Base-by-base conservation (phyloP, 495 filamentous ascomycete genomes). In the Aspergillus sclerotiicarbonarius region DNA sequence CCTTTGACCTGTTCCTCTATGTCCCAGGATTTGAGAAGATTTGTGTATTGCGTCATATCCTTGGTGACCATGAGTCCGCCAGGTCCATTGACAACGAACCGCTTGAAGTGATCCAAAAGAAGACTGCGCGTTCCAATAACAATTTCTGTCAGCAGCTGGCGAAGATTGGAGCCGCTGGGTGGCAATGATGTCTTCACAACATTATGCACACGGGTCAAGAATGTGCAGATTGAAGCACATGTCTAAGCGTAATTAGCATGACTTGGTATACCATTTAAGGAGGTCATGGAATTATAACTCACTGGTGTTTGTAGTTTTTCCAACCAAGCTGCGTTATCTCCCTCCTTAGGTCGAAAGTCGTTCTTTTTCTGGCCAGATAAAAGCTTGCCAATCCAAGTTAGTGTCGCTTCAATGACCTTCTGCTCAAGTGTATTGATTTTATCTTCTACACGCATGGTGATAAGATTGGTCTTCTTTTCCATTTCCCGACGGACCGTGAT, bases 21-120 rank as follows among this genome's bases (percentile, higher is more conserved):
- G 19, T 87, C 84, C 88, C 91, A 96, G 45, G 85, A 87, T 55
- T 87, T 84, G 45, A 98, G 78, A 20, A 95, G 77, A 47, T 90
- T 85, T 6, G 89, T 86, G 68, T 99, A 99, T 63, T 88, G 90
- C 15, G 89, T 90, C 63, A 97, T 89, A 70, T 99, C 95, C 79
- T 96, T 96, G 48, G 88, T 91, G 25, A 98, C 91, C 84, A 97
- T 92, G 43, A 99, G 80, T 0, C 90, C 94, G 47, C 95, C 95
- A 0, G 92, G 89, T 32, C 91, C 89, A 68, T 89, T 96, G 41
- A 98, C 91, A 45, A 83, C 83, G 74, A 95, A 98, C 62, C 90
- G 90, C 65, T 94, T 96, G 74, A 98, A 89, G 74, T 99, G 95
- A 59, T 92, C 90, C 51, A 98, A 84, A 18, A 99, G 78, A 3